Evolutionary conservation across 768 basidiomycete genomes (phyloP).

Genomic region (Mycena chlorophos): DNA sequence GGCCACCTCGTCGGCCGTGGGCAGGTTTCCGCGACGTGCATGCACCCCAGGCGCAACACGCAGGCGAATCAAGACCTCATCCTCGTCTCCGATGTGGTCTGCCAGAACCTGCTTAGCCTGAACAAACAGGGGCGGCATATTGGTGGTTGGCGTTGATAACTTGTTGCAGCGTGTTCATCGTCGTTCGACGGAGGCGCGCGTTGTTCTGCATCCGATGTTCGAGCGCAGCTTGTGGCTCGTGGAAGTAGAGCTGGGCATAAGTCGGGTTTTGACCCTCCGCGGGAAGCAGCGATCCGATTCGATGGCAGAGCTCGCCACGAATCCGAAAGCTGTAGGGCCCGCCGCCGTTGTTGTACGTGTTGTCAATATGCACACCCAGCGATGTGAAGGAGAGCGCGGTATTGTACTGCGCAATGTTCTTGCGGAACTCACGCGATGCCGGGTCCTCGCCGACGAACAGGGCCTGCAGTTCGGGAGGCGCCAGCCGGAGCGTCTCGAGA

Average conservation of each 20-base stretch:
- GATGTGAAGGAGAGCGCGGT: constrained; percentile 42
- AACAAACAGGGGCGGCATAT: constrained; percentile 32
- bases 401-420: constrained; percentile 41
- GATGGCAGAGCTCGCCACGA: constrained; percentile 35
- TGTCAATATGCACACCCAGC: constrained; percentile 33
- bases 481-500: constrained; percentile 22
- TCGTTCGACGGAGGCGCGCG: constrained; percentile 17
- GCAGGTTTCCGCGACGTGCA: constrained; percentile 36
- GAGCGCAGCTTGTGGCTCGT: constrained; percentile 39
- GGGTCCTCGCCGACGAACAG: constrained; percentile 14
- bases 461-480: constrained; percentile 17
- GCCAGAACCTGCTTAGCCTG: constrained; percentile 36
- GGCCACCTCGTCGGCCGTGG: constrained; percentile 21
- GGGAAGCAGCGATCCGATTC: constrained; percentile 30
- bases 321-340: constrained; percentile 31
- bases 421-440: constrained; percentile 26
- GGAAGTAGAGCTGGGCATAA: constrained; percentile 35
- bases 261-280: constrained; percentile 14
- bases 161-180: constrained; percentile 28
- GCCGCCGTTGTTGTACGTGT: constrained; percentile 20
- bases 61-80: constrained; percentile 24
- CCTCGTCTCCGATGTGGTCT: constrained; percentile 20
- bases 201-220: constrained; percentile 29
- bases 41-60: constrained; percentile 23
- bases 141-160: constrained; percentile 24